Conservation (phyloP, 176 grass and related monocot species). For the Cenchrus purpureus region DNA sequence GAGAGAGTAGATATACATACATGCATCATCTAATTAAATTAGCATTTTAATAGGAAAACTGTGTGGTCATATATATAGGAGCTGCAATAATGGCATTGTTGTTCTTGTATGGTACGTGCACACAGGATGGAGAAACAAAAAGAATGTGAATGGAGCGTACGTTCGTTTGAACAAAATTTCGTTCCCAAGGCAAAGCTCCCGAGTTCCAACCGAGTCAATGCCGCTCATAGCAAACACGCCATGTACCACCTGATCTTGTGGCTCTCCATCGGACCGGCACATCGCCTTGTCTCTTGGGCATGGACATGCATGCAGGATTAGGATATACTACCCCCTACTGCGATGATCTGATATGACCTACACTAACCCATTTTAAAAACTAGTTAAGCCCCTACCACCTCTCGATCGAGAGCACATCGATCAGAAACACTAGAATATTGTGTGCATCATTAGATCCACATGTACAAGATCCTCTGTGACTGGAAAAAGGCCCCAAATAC, state of each 20-base stretch:
- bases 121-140: constrained; percentile 5
- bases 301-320: neutral
- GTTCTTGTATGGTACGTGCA: neutral
- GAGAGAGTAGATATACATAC: too few species aligned
- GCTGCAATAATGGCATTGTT: neutral
- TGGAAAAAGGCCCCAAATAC: neutral
- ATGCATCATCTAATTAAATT: too few species aligned
- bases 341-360: neutral
- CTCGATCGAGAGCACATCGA: neutral
- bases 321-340: neutral
- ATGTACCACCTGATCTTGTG: constrained; percentile 19
- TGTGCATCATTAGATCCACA: constrained; percentile 19
- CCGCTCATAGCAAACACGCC: constrained; percentile 44
- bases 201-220: constrained; percentile 56
- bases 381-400: neutral
- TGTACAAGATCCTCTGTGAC: constrained; percentile 24
- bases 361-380: constrained; percentile 16
- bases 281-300: constrained; percentile 44
- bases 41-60: too few species aligned
- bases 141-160: neutral
- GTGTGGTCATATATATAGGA: too few species aligned
- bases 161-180: constrained; percentile 34
- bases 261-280: constrained; percentile 26
- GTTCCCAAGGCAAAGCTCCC: constrained; percentile 44
- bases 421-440: constrained; percentile 30